Evolutionary conservation across 495 filamentous ascomycete species (phyloP), one percentile per base, ranked within the genome.

Genomic region (Daldinia vernicosa): DNA sequence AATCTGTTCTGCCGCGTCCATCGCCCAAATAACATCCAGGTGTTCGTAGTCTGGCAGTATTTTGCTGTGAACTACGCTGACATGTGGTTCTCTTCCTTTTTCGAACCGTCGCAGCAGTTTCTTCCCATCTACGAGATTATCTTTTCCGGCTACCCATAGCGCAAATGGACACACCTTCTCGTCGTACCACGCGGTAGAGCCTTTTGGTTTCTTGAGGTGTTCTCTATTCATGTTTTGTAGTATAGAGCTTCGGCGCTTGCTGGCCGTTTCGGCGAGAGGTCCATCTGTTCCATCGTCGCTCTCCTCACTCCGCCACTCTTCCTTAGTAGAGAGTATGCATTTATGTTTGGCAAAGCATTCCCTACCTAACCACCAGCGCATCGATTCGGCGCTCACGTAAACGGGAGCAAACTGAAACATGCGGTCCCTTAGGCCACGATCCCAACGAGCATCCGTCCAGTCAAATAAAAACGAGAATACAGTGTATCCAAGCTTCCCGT

Each of bases 1-100:
- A 6, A 98, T 91, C 78, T 94, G 86, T 56, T 97, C 92, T 22
- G 93, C 87, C 0, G 88, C 86, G 77, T 98, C 93, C 82, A 99
- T 93, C 0, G 95, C 95, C 95, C 95, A 99, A 27, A 99, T 86
- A 4, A 98, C 94, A 81, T 99, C 95, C 27, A 99, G 84, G 77
- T 99, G 95, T 80, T 97, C 94, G 78, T 98, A 97, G 58, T 91
- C 95, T 2, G 93, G 88, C 28, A 99, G 92, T 24, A 97, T 80
- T 77, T 92, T 95, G 22, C 84, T 83, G 78, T 97, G 91, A 39
- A 97, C 92, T 6, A 99, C 79, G 37, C 82, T 79, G 1, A 96
- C 93, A 77, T 93, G 82, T 32, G 95, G 95, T 76, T 99, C 95
- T 22, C 91, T 81, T 0, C 93, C 92, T 26, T 87, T 84, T 69